These are phyloP conservation scores for Sequoiadendron giganteum DNA, from an alignment of 75 land plant species.

Conservation along the genomic window DNA sequence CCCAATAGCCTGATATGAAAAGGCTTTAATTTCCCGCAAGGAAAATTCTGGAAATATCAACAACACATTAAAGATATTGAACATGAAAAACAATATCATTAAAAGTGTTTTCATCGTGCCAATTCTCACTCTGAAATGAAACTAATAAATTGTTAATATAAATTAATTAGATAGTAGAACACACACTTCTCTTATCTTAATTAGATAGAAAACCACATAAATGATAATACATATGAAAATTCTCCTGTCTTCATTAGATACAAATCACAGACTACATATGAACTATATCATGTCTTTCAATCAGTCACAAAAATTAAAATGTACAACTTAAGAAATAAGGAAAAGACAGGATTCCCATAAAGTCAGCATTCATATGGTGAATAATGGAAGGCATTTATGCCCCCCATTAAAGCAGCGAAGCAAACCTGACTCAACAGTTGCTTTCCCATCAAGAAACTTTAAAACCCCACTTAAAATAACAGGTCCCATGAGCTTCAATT, in stretches of 20 bases:
- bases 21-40: constrained; percentile 59
- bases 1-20: constrained; percentile 94
- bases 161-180: neutral
- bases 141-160: neutral
- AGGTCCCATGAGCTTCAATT: constrained; percentile 93
- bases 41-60: constrained; percentile 40
- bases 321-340: neutral
- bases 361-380: neutral
- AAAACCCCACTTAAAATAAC: constrained; percentile 77
- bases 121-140: neutral
- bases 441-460: constrained; percentile 64
- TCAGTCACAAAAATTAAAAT: neutral
- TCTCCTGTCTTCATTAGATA: neutral
- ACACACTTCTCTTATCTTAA: neutral
- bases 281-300: neutral
- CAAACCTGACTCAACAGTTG: constrained; percentile 48
- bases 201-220: neutral
- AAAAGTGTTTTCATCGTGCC: neutral
- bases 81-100: neutral
- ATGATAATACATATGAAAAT: neutral
- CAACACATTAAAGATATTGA: constrained; percentile 4
- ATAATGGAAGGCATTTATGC: neutral
- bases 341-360: neutral
- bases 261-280: neutral
- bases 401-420: neutral